phyloP scores from a whole-genome alignment of 2,329 filamentous ascomycete genomes.

The Conoideocrella luteorostrata region DNA sequence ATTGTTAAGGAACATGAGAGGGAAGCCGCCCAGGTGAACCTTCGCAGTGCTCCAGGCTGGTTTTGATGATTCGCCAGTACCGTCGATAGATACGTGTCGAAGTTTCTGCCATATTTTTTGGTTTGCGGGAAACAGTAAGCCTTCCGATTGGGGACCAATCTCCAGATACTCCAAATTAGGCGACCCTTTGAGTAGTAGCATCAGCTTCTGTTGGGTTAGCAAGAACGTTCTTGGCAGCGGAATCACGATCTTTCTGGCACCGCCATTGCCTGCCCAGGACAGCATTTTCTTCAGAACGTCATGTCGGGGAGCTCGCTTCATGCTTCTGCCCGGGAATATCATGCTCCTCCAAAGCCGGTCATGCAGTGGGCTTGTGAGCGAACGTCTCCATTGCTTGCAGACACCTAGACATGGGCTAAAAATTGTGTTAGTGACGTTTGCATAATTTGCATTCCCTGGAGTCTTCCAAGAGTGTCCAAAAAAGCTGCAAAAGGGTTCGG shows the following conservation, averaged over 20 bases:
- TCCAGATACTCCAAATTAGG: constrained; percentile 21
- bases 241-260: constrained; percentile 21
- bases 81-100: constrained; percentile 9
- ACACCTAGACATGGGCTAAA: constrained; percentile 26
- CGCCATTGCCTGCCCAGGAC: constrained; percentile 24
- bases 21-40: constrained; percentile 5
- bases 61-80: constrained; percentile 7
- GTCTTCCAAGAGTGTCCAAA: too few relatives aligned
- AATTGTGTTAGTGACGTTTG: constrained; percentile 5
- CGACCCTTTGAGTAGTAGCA: constrained; percentile 19
- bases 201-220: constrained; percentile 24
- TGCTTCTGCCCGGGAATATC: constrained; percentile 18
- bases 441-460: too few relatives aligned
- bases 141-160: constrained; percentile 12
- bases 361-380: constrained; percentile 22
- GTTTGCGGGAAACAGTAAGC: constrained; percentile 4
- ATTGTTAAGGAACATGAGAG: constrained; percentile 11
- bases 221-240: constrained; percentile 18
- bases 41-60: constrained; percentile 8
- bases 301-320: constrained; percentile 17
- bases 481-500: not conserved
- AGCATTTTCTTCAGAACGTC: constrained; percentile 22
- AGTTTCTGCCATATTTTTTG: constrained; percentile 10
- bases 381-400: constrained; percentile 24
- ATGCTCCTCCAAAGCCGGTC: constrained; percentile 25